phyloP scores from a whole-genome alignment of 2,329 filamentous ascomycete genomes.

The Alternaria viburni region DNA sequence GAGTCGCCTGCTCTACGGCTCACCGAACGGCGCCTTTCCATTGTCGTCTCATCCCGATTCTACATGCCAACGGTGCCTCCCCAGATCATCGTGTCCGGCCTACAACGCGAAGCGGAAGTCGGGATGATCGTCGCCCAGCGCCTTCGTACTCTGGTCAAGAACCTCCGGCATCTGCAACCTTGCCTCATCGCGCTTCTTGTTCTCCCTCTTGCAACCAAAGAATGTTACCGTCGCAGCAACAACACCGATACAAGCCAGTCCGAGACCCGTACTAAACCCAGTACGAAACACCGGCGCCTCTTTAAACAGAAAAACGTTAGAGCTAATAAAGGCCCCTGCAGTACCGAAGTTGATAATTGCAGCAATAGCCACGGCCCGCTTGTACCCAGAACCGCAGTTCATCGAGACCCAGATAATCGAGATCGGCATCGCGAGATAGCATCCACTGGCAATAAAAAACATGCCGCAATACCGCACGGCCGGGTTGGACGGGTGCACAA shows the following conservation, averaged over 20 bases:
- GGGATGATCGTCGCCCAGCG: slow-evolving; percentile 60
- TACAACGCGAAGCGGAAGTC: slow-evolving; percentile 55
- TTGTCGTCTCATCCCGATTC: not conserved
- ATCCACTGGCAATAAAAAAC: slow-evolving; percentile 61
- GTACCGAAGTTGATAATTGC: slow-evolving; percentile 55
- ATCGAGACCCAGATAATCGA: slow-evolving; percentile 65
- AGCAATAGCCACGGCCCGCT: slow-evolving; percentile 27
- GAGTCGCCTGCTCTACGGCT: not conserved
- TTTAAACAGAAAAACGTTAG: slow-evolving; percentile 36
- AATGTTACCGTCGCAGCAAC: slow-evolving; percentile 43
- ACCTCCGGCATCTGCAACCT: slow-evolving; percentile 48
- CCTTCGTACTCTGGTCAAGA: slow-evolving; percentile 26
- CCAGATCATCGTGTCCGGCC: not conserved
- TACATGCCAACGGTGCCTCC: not conserved
- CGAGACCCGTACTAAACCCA: slow-evolving; percentile 39
- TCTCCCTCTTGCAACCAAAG: slow-evolving; percentile 58
- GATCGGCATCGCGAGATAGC: slow-evolving; percentile 62
- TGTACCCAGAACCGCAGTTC: slow-evolving; percentile 48
- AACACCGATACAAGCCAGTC: slow-evolving; percentile 44
- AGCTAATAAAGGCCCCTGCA: slow-evolving; percentile 62
- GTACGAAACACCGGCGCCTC: slow-evolving; percentile 35
- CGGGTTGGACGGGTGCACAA: slow-evolving; percentile 44
- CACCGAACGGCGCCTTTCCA: not conserved
- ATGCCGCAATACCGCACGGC: slow-evolving; percentile 60
- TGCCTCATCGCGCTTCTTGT: slow-evolving; percentile 52